Base-by-base conservation (phyloP, 805 yeast species). In the Candida oleophila region DNA sequence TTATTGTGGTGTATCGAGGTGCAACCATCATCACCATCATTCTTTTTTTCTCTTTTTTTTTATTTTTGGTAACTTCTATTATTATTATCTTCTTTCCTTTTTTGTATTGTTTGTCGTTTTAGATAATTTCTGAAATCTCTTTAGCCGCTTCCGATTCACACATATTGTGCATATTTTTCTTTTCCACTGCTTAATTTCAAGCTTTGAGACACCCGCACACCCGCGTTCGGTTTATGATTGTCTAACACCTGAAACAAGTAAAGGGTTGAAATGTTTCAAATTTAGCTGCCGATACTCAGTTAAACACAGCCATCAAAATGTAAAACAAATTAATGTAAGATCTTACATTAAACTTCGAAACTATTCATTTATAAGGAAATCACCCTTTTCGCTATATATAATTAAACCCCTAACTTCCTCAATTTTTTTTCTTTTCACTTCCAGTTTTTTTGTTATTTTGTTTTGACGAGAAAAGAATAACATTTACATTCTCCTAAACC, bases 191-290 rank as follows among this genome's bases (percentile, higher is more conserved):
- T 11, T 25, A 25, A 5, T 25, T 25, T 25, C 30, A 7, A 25
- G 5, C 11, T 25, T 25, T 25, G 30, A 25, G 30, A 25, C 38
- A 34, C 12, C 38, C 18, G 8, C 12, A 34, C 38, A 34, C 38
- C 38, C 38, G 20, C 9, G 8, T 12, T 34, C 18, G 8, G 12
- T 16, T 15, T 37, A 44, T 30, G 39, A 25, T 43, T 22, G 28
- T 41, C 22, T 18, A 11, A 33, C 22, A 36, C 18, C 21, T 21
- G 37, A 41, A 41, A 41, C 43, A 41, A 41, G 35, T 41, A 28
- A 20, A 41, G 19, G 43, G 22, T 21, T 8, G 22, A 41, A 22
- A 41, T 41, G 43, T 41, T 41, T 41, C 43, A 34, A 39, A 12
- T 22, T 42, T 25, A 25, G 9, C 9, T 38, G 42, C 7, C n/a